phyloP scores from a whole-genome alignment of 1,139 yeast species.

The Pichia cactophila region DNA sequence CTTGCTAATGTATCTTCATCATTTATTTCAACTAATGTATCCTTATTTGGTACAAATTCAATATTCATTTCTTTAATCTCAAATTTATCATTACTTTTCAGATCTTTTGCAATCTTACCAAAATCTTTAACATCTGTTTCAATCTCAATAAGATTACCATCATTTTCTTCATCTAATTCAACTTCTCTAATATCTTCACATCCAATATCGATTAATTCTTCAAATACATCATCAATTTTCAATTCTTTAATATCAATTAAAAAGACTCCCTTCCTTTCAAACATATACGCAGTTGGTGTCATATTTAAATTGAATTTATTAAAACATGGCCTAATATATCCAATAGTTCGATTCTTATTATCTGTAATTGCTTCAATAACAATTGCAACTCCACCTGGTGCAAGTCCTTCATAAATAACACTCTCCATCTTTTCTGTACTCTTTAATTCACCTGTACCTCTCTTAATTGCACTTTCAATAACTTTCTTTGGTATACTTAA shows the following conservation, averaged over 20 bases:
- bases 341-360: conserved; percentile 76
- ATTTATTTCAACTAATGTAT: conserved; percentile 47
- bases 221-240: conserved; percentile 40
- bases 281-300: conserved; percentile 72
- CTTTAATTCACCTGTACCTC: conserved; percentile 63
- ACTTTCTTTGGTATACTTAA: conserved; percentile 77
- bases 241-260: conserved; percentile 35
- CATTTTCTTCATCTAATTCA: conserved; percentile 21
- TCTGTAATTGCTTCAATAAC: conserved; percentile 84
- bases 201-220: conserved; percentile 68
- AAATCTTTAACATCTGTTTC: conserved; percentile 59
- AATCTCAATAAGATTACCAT: conserved; percentile 27
- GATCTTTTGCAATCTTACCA: conserved; percentile 49
- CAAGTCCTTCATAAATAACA: conserved; percentile 79
- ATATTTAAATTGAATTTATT: conserved; percentile 57
- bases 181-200: conserved; percentile 68
- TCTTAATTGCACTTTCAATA: conserved; percentile 75
- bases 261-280: conserved; percentile 69
- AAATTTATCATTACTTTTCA: conserved; percentile 43
- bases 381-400: conserved; percentile 86
- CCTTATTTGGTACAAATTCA: conserved; percentile 58
- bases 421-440: conserved; percentile 35
- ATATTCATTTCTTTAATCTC: conserved; percentile 64
- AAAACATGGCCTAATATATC: conserved; percentile 68
- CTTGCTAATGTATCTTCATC: conserved; percentile 45